Base-by-base conservation (phyloP, 805 yeast genomes). In the Kodamaea neixiangensis region DNA sequence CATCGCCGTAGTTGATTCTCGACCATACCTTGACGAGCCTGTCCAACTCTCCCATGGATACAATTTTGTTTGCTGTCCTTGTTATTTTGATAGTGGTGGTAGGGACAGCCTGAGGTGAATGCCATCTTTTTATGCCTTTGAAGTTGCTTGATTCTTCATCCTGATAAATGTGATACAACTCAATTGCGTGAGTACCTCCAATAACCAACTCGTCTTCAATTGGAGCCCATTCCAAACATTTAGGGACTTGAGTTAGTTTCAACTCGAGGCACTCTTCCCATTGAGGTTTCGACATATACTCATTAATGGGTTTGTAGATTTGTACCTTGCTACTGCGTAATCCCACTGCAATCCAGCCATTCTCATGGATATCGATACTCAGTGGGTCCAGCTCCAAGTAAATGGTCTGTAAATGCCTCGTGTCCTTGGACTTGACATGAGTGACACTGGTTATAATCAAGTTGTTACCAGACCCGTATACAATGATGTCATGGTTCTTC, bases 401-500 rank as follows among this genome's bases (percentile, higher is more conserved):
- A 1, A 90, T 70, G 0, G 97, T 90, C 66, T 93, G 98, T 14
- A 91, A 68, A 53, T 48, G 21, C 47, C 46, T 34, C 5, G 39
- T 18, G 15, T 48, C 42, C 15, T 34, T 37, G 18, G 18, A 2
- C 29, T 29, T 14, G 33, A 11, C 31, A 22, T 19, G 41, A 18
- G 54, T 50, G 14, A 49, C 55, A 10, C 66, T 54, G 19, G 63
- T 57, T 47, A 74, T 77, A 31, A 93, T 87, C 57, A 93, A 73
- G 64, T 89, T 90, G 68, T 90, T 90, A 0, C 97, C 97, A 1
- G 97, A 89, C 51, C 91, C 87, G 64, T 93, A 93, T 1, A 83
- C 83, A 31, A 87, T 68, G 1, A 90, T 67, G 47, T 82, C 79
- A 52, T 81, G 82, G 9, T 75, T 74, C 49, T 81, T 82, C 96